Evolutionary conservation across 495 filamentous ascomycete species (phyloP), one percentile per base, ranked within the genome.

Genomic region (Parmelia sp.): DNA sequence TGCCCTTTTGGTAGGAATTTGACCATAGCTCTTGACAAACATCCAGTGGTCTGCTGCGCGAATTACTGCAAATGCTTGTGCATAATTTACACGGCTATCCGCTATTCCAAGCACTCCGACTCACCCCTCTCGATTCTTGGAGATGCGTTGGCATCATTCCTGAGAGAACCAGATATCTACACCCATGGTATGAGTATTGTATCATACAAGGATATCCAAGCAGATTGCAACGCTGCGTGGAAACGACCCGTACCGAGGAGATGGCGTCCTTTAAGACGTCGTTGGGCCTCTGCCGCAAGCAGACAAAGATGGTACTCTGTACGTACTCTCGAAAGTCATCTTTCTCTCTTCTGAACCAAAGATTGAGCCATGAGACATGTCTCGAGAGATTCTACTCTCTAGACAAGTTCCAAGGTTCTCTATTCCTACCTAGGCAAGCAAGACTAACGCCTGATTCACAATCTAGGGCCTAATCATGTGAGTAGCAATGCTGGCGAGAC

Each of bases 121-220:
- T 65, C 72, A 8, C 75, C 77, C 0, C 67, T 85, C 4, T 70
- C 80, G 4, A 83, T 77, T 0, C 53, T 82, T 1, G 83, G 83
- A 8, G 81, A 86, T 70, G 80, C 79, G 4, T 68, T 85, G 17
- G 66, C 70, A 17, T 77, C 75, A 2, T 83, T 83, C 62, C 66
- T 86, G n/a, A 65, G 72, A 5, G 66, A 36, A 3, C 75, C 75
- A 1, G 80, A 82, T 61, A 31, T 42, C 7, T 66, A 65, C 15
- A 81, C 77, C 12, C 49, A 55, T 1, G 72, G 73, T 0, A 70
- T 75, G 67, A 75, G 74, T 58, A 70, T 53, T 57, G 66, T 29
- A 56, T 64, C 39, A 66, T 72, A 61, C 29, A 31, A 40, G 59
- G 58, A 69, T 56, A 31, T 73, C 53, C 42, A 49, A 31, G n/a